Evolutionary conservation across 345 rosid genomes (phyloP), one percentile per base, ranked within the genome.

Genomic region (Ricinus communis): DNA sequence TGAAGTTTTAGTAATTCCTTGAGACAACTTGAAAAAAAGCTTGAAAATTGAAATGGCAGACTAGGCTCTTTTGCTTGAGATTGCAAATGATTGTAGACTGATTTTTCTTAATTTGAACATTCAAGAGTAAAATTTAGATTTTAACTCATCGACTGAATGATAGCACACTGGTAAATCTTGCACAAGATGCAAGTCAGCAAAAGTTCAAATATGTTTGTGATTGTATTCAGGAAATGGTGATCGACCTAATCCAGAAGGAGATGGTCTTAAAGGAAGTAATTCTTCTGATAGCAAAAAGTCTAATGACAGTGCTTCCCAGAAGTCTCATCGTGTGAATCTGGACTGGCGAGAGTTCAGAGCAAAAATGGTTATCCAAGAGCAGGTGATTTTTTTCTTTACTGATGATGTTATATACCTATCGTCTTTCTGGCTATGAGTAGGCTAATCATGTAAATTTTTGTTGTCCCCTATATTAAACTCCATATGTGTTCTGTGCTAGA

Each of bases 331-430:
- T 61, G 62, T 71, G 15, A 84, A 72, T 55, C 77, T 43, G 60
- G 95, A 94, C 71, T 94, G 98, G 97, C 87, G 98, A 85, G 95
- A 85, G 73, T 94, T 94, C 79, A 86, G 98, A 77, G 97, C 97
- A 30, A 86, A 78, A 79, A 78, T 94, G 68, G 84, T 85, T 80
- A 74, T 80, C 58, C 83, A 80, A 66, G 97, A 90, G 70, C 88
- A 91, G 98, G 98, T 91, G 79, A 80, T 12, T 14, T 40, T 9
- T 76, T 74, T 53, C 28, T 24, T 58, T 69, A 33, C 40, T 25
- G 43, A 52, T 24, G 51, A 10, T 49, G 30, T 51, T 64, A 31
- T 57, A 13, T 51, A 52, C 25, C 12, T 40, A 21, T 64, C 58
- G 18, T 19, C 28, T 47, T 47, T 41, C 57, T 62, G 21, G n/a